Base-by-base conservation (phyloP, 331 rosid genomes). In the Quercus phellos region DNA sequence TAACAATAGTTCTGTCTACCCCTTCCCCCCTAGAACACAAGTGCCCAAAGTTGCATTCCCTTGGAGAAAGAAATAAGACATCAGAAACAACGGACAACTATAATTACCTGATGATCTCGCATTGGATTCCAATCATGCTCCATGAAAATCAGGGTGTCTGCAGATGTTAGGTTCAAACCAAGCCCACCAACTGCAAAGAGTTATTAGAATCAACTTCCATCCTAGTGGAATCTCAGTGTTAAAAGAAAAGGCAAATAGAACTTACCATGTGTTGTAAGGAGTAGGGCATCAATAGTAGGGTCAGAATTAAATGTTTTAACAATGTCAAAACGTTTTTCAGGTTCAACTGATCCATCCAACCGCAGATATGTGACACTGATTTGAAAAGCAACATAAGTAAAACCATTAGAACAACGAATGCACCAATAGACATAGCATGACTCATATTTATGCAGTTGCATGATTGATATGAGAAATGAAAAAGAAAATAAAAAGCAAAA, bases 81-180 rank as follows among this genome's bases (percentile, higher is more conserved):
- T 38, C 46, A 38, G 46, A 78, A 63, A 77, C 61, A 58, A 68
- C 26, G 34, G 59, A 71, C 67, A 63, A 77, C 73, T 50, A 73
- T 54, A 35, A 77, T 78, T 80, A 94, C 98, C 97, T 92, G 99
- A 84, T 82, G 97, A 84, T 94, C 99, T n/a, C 99, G 97, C 98
- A 92, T 92, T 34, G 98, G 99, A 86, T 94, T 94, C 99, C 99
- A 94, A 78, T 94, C 99, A 68, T 94, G 99, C 90, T 94, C 99
- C 96, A 94, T 89, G 84, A 94, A 94, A 73, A 94, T 84, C 43
- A 94, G 93, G 51, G 99, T 94, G 85, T 94, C 94, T 3, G 99
- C 99, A 55, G 99, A 91, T 87, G 98, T 94, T 81, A 92, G 88
- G 90, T 94, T 94, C 94, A 94, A 85, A 69, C 99, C 99, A 74